Evolutionary conservation across 2,329 filamentous ascomycete genomes (phyloP).

Genomic region (Cordyceps pruinosa): DNA sequence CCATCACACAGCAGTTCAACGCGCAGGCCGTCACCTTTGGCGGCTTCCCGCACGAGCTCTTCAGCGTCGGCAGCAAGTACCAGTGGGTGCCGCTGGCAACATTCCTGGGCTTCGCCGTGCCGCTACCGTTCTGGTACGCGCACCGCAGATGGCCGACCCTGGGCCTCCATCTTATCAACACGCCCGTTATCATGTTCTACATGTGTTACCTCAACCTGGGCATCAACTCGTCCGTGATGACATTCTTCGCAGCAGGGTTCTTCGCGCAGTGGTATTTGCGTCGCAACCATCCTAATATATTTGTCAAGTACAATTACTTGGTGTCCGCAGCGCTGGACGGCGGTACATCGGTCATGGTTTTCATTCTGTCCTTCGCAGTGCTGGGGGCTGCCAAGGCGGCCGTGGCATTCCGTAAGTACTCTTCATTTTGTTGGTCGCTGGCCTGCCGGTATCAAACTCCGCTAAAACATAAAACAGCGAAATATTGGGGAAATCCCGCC

Average conservation of each 20-base stretch:
- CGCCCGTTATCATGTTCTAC: conserved; percentile 35
- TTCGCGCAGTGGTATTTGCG: conserved; percentile 25
- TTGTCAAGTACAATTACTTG: conserved; percentile 23
- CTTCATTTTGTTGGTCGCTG: neutral
- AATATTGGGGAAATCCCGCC: conserved; percentile 7
- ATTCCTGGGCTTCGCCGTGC: conserved; percentile 26
- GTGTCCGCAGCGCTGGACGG: conserved; percentile 18
- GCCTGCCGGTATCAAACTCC: neutral
- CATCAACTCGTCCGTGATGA: conserved; percentile 27
- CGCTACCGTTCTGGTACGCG: conserved; percentile 33
- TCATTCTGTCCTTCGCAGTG: conserved; percentile 17
- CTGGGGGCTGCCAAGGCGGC: conserved; percentile 12
- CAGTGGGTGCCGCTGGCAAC: conserved; percentile 17
- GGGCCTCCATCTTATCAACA: conserved; percentile 30
- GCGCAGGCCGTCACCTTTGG: conserved; percentile 25
- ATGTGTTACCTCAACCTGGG: conserved; percentile 36
- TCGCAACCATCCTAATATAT: conserved; percentile 18
- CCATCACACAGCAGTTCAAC: conserved; percentile 40
- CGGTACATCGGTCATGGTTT: conserved; percentile 18
- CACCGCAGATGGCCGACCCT: conserved; percentile 22
- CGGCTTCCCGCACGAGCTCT: conserved; percentile 19
- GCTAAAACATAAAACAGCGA: neutral
- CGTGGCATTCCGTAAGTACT: conserved; percentile 7
- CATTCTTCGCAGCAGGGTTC: conserved; percentile 28
- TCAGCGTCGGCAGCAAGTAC: conserved; percentile 12